Evolutionary conservation across 768 basidiomycete species (phyloP).

Genomic region (Amanita phalloides): DNA sequence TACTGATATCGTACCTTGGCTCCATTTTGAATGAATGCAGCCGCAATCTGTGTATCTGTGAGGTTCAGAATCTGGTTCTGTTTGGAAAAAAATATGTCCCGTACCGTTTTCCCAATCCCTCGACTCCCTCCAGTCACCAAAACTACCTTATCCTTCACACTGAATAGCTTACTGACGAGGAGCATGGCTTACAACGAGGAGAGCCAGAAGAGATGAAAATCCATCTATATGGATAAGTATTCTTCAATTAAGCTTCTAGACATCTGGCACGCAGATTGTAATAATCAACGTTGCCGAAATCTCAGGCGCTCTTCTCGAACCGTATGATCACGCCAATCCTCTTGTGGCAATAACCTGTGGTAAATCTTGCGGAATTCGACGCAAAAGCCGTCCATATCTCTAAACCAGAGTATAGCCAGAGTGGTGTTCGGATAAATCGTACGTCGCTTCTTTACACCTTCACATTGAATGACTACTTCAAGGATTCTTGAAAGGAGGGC

Average conservation of each 20-base stretch:
- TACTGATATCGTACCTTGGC: constrained; percentile 18
- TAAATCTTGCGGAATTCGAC: not conserved
- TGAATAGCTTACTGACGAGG: constrained; percentile 25
- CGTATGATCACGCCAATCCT: not conserved
- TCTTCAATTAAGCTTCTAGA: not conserved
- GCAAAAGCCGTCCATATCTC: not conserved
- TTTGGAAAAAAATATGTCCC: constrained; percentile 4
- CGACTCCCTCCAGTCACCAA: constrained; percentile 58
- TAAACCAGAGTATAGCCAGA: not conserved
- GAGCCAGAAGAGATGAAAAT: not conserved
- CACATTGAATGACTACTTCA: not conserved
- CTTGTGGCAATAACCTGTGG: not conserved
- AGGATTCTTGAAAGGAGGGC: not conserved
- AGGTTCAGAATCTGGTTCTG: constrained; percentile 5
- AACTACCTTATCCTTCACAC: constrained; percentile 42
- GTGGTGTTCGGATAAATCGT: not conserved
- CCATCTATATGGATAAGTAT: not conserved
- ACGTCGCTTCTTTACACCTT: not conserved
- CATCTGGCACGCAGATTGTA: not conserved
- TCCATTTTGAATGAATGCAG: constrained; percentile 53
- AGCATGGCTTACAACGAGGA: not conserved
- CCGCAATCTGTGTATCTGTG: constrained; percentile 37
- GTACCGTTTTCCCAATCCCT: constrained; percentile 57
- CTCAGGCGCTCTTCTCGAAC: not conserved
- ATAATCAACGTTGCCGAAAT: not conserved